phyloP scores from a whole-genome alignment of 768 basidiomycete genomes.

The Boletus eberwhitei region DNA sequence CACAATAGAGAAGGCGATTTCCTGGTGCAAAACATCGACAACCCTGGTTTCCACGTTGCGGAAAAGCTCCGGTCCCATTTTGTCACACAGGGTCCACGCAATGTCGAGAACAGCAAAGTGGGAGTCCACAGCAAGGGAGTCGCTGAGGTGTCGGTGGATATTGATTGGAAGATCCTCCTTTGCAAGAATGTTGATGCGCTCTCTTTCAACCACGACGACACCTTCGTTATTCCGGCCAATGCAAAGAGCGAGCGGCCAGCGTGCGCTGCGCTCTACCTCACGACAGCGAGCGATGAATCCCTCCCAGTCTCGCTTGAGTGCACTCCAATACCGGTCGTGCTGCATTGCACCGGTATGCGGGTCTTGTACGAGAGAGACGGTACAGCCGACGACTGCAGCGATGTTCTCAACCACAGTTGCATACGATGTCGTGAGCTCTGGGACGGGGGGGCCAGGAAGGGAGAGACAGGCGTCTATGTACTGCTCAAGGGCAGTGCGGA shows the following conservation, averaged over 20 bases:
- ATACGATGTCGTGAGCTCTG: constrained; percentile 61
- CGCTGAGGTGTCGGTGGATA: constrained; percentile 48
- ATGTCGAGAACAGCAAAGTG: constrained; percentile 58
- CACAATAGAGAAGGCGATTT: constrained; percentile 71
- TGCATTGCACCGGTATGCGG: constrained; percentile 77
- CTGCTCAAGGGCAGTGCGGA: constrained; percentile 77
- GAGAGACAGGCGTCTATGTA: constrained; percentile 74
- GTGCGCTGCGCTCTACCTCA: constrained; percentile 82
- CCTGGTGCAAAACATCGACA: constrained; percentile 67
- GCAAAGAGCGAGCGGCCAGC: constrained; percentile 74
- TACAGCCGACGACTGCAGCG: constrained; percentile 81
- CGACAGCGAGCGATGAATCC: constrained; percentile 89
- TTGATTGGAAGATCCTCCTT: constrained; percentile 65
- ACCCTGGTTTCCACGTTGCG: constrained; percentile 56
- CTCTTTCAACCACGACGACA: constrained; percentile 70
- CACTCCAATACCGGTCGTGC: constrained; percentile 77
- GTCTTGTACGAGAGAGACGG: constrained; percentile 69
- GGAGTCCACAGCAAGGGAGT: constrained; percentile 43
- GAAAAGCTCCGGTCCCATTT: constrained; percentile 56
- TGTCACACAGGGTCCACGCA: constrained; percentile 59
- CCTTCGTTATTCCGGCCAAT: constrained; percentile 38
- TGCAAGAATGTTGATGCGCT: constrained; percentile 64
- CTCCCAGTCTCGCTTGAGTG: constrained; percentile 91
- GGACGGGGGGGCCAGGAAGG: constrained; percentile 52
- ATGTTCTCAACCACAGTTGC: constrained; percentile 70